These are phyloP conservation scores for Ascochyta viciae-villosae DNA, from an alignment of 2,329 filamentous ascomycete species.

Conservation along the genomic window DNA sequence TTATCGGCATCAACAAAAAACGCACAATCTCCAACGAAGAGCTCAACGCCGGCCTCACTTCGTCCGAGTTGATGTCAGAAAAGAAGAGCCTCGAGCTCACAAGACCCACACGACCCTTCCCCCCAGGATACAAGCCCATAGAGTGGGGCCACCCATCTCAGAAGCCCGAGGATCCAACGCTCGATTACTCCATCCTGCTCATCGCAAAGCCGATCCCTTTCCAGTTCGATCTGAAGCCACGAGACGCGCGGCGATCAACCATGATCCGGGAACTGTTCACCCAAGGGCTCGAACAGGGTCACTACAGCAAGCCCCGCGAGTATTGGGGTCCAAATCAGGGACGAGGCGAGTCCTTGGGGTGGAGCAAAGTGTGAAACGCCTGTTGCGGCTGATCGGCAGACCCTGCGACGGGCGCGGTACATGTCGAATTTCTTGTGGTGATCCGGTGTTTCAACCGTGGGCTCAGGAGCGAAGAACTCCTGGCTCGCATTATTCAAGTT, in stretches of 20 bases:
- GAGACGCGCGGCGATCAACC: slow-evolving; percentile 40
- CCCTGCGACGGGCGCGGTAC: slow-evolving; percentile 9
- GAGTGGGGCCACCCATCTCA: slow-evolving; percentile 33
- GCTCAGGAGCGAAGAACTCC: not conserved
- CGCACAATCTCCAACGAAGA: slow-evolving; percentile 48
- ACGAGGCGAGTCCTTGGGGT: slow-evolving; percentile 39
- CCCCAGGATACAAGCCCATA: slow-evolving; percentile 29
- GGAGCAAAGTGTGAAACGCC: slow-evolving; percentile 43
- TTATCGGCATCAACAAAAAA: slow-evolving; percentile 40
- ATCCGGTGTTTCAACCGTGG: slow-evolving; percentile 17
- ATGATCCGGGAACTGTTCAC: slow-evolving; percentile 45
- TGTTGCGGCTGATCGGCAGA: slow-evolving; percentile 1
- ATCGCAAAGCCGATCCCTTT: slow-evolving; percentile 57
- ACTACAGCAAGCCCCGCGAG: slow-evolving; percentile 45
- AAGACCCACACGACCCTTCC: slow-evolving; percentile 6
- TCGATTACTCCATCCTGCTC: slow-evolving; percentile 53
- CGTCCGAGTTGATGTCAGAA: slow-evolving; percentile 29
- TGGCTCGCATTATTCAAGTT: not conserved
- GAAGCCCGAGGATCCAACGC: slow-evolving; percentile 50
- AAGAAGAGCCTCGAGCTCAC: slow-evolving; percentile 26
- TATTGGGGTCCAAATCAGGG: slow-evolving; percentile 52
- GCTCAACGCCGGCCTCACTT: slow-evolving; percentile 39
- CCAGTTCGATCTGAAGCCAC: slow-evolving; percentile 50
- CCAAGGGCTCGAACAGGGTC: slow-evolving; percentile 47
- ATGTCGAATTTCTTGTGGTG: slow-evolving; percentile 14